Evolutionary conservation across 106 monocot species (phyloP).

Genomic region (Chionographis japonica): DNA sequence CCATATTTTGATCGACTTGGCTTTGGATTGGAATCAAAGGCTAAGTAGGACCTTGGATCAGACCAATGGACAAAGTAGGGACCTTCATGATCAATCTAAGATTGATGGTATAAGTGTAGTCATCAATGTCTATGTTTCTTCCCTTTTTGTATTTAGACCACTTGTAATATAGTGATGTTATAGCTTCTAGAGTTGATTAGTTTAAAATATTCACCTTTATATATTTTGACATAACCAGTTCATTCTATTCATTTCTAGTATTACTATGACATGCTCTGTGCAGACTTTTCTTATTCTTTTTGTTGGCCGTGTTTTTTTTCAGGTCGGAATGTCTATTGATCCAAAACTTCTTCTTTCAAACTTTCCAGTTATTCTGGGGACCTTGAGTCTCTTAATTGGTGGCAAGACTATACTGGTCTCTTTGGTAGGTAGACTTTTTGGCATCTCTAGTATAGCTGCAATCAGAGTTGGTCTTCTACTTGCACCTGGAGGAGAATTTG

Average conservation of each 20-base stretch:
- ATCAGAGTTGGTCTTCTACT: constrained; percentile 91
- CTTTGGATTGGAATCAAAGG: too few relatives aligned
- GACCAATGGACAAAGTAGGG: too few relatives aligned
- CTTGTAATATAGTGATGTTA: too few relatives aligned
- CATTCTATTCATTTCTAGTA: not conserved
- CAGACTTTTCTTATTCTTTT: not conserved
- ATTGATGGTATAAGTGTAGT: too few relatives aligned
- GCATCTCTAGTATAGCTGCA: constrained; percentile 89
- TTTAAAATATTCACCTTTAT: too few relatives aligned
- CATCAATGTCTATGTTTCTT: too few relatives aligned
- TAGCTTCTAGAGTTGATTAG: too few relatives aligned
- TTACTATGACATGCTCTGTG: not conserved
- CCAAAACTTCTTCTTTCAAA: constrained; percentile 91
- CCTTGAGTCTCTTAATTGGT: constrained; percentile 52
- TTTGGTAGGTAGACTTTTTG: constrained; percentile 76
- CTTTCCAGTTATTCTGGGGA: constrained; percentile 72
- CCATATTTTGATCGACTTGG: too few relatives aligned
- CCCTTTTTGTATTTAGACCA: too few relatives aligned
- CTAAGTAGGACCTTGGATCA: too few relatives aligned
- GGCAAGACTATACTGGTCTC: constrained; percentile 65
- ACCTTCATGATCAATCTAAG: too few relatives aligned
- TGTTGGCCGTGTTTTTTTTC: constrained; percentile 11
- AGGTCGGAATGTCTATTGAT: constrained; percentile 99
- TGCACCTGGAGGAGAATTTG: constrained; percentile 99
- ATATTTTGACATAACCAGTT: too few relatives aligned